Evolutionary conservation across 441 rosid genomes (phyloP).

Genomic region (Jatropha multifida): DNA sequence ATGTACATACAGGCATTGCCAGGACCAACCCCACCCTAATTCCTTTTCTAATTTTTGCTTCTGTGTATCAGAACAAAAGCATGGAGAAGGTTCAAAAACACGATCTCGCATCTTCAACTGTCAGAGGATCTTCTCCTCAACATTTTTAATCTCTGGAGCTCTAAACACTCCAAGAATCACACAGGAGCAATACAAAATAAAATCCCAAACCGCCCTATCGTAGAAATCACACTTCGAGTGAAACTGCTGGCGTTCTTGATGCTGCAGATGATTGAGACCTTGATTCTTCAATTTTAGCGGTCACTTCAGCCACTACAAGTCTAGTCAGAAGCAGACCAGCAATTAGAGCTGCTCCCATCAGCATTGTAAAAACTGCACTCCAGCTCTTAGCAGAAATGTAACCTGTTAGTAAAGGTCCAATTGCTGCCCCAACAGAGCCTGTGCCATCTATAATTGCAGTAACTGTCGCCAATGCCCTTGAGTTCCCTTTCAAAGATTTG

Average conservation of each 20-base stretch:
- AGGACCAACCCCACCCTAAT: background rate
- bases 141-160: constrained; percentile 18
- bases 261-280: constrained; percentile 31
- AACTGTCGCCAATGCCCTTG: constrained; percentile 88
- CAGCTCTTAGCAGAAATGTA: constrained; percentile 82
- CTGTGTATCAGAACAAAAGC: background rate
- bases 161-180: constrained; percentile 13
- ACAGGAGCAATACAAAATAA: background rate
- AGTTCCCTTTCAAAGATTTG: constrained; percentile 79
- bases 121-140: constrained; percentile 21
- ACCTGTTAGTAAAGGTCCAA: constrained; percentile 87
- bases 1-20: background rate
- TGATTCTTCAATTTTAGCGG: constrained; percentile 59
- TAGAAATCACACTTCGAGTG: constrained; percentile 27
- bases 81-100: constrained; percentile 32
- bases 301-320: constrained; percentile 79
- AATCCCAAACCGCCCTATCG: background rate
- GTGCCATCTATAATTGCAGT: constrained; percentile 98
- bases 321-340: constrained; percentile 78
- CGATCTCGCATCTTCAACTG: constrained; percentile 23
- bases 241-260: constrained; percentile 32
- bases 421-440: constrained; percentile 94
- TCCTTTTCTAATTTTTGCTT: background rate
- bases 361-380: constrained; percentile 84
- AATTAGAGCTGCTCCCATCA: constrained; percentile 90